Evolutionary conservation across 805 yeast species (phyloP), one percentile per base, ranked within the genome.

Genomic region (Candida anglica): DNA sequence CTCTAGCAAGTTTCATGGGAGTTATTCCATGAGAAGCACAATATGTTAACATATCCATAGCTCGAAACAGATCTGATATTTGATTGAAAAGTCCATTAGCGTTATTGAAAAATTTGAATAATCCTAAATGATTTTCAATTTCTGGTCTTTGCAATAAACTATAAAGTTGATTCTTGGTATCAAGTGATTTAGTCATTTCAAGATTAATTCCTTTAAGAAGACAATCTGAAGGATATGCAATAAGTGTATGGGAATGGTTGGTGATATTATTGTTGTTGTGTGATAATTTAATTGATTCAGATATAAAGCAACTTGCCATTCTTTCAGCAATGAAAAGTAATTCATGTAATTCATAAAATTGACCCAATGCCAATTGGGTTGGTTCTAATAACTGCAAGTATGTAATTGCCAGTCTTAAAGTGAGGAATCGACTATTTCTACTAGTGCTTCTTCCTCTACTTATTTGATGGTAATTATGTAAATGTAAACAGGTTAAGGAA

Each of bases 301-400:
- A n/a, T n/a, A n/a, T n/a, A n/a, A n/a, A n/a, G n/a, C n/a, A n/a
- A n/a, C n/a, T n/a, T n/a, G n/a, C n/a, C 19, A 37, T 46, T 20
- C 65, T 43, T 43, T 62, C 68, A 26, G 44, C 39, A 3, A 52
- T 40, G 34, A 48, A 58, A 27, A 62, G 43, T 25, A 39, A 43
- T 37, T 59, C 65, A 39, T 48, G 61, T 26, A 62, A 47, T 37
- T 62, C 67, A 33, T 47, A 47, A 24, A 60, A 32, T 35, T 58
- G 59, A 18, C 41, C 42, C 3, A 45, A 39, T 2, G 42, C 37
- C 23, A 21, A 11, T 11, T 9, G 10, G 10, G 23, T 21, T 9
- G 28, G 5, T 17, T 56, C 49, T 14, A 62, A 54, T 19, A 61
- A 39, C 35, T 58, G 63, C 38, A 46, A 60, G 34, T 46, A 58